A percentile compares a stretch with the other conserved stretches of the same genome.
Evolutionary conservation across 805 yeast genomes (phyloP).

Genomic region (Soucietia sequanensis): DNA sequence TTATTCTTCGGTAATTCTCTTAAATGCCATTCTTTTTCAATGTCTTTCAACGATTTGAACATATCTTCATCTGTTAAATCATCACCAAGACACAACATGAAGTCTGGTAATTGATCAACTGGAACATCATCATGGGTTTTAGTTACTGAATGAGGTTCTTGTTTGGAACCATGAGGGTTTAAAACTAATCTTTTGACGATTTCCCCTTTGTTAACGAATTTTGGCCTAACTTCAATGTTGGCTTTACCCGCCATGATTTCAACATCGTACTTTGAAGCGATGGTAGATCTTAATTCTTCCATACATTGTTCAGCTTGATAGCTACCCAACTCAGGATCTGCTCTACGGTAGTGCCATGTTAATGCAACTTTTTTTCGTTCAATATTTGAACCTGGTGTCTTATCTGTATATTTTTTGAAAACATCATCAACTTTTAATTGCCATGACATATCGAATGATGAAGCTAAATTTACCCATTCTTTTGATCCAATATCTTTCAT

Average conservation of each 20-base stretch:
- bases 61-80: constrained; percentile 97
- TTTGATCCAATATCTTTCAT: constrained; percentile 66
- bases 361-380: constrained; percentile 91
- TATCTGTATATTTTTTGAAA: constrained; percentile 72
- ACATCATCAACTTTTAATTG: constrained; percentile 75
- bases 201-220: constrained; percentile 94
- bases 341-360: constrained; percentile 96
- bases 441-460: constrained; percentile 89
- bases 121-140: constrained; percentile 25
- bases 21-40: constrained; percentile 54
- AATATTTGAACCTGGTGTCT: constrained; percentile 85
- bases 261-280: constrained; percentile 69
- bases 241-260: constrained; percentile 98
- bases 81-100: constrained; percentile 89
- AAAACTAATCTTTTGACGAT: constrained; percentile 79
- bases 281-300: constrained; percentile 56
- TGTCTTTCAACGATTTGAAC: constrained; percentile 73
- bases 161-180: constrained; percentile 58
- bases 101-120: constrained; percentile 65
- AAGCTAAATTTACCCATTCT: constrained; percentile 84
- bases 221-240: constrained; percentile 95
- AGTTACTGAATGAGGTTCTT: constrained; percentile 30
- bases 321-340: constrained; percentile 91
- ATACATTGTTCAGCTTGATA: constrained; percentile 79
- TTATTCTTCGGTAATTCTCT: constrained; percentile 41